Conservation (phyloP, 192 early-diverging fungal genomes). For the Coemansia sp. region DNA sequence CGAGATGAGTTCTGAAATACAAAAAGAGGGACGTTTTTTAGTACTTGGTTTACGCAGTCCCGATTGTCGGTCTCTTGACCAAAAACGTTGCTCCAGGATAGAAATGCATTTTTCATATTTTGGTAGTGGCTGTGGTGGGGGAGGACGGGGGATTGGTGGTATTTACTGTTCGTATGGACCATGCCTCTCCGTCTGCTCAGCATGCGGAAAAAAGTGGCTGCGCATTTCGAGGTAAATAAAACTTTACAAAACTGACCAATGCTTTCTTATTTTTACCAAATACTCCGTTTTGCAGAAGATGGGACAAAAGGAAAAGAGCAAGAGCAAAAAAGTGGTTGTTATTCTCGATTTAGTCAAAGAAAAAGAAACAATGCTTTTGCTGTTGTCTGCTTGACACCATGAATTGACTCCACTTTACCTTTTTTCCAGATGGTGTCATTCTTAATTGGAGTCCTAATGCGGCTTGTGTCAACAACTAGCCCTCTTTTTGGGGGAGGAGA, state of each 20-base stretch:
- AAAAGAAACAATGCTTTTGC: neutral
- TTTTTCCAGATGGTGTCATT: neutral
- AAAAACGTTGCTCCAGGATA: neutral
- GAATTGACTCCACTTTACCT: slow-evolving; percentile 4
- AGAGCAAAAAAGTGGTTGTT: neutral
- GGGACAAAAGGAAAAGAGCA: neutral
- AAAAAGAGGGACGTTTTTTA: neutral
- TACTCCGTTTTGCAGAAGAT: no score
- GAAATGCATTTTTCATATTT: neutral
- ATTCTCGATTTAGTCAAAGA: neutral
- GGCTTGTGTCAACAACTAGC: neutral
- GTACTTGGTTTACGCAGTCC: neutral
- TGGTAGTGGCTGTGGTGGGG: neutral
- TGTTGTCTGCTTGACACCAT: neutral
- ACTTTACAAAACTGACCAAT: neutral
- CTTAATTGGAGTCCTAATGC: neutral
- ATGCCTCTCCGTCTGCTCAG: no score
- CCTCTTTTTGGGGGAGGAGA: neutral
- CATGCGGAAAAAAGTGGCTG: neutral
- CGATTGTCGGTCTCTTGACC: neutral
- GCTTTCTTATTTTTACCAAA: no score
- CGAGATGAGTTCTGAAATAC: no score
- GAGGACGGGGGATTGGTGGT: neutral
- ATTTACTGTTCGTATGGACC: neutral
- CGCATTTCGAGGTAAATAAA: neutral